Evolutionary conservation across 2,329 filamentous ascomycete genomes (phyloP).

Genomic region (Cladophialophora bantiana): DNA sequence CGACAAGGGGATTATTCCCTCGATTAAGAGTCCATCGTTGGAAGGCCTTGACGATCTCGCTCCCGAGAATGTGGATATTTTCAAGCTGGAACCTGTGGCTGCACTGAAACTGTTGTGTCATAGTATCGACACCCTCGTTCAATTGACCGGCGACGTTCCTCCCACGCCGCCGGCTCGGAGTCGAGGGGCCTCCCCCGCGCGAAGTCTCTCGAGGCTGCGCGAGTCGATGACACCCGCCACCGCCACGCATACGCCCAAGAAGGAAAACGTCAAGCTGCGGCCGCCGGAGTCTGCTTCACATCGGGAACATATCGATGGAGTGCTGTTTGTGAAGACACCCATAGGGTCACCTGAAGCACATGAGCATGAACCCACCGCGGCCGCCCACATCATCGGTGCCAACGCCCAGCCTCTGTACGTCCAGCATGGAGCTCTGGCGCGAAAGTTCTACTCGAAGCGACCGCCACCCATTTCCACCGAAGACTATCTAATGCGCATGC

Average conservation of each 20-base stretch:
- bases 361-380: conserved; percentile 56
- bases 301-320: conserved; percentile 50
- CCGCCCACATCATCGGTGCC: conserved; percentile 58
- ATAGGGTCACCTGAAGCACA: conserved; percentile 60
- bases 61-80: conserved; percentile 66
- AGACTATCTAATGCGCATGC: conserved; percentile 85
- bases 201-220: conserved; percentile 27
- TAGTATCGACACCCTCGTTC: conserved; percentile 63
- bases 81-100: conserved; percentile 72
- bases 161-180: conserved; percentile 68
- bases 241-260: conserved; percentile 37
- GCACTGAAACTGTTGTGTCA: conserved; percentile 81
- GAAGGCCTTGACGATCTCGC: conserved; percentile 44
- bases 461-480: conserved; percentile 82
- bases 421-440: conserved; percentile 84
- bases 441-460: conserved; percentile 91
- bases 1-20: conserved; percentile 40
- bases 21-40: conserved; percentile 44
- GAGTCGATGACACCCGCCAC: conserved; percentile 25
- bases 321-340: conserved; percentile 45
- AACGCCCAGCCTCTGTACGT: conserved; percentile 75
- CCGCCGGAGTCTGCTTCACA: conserved; percentile 48
- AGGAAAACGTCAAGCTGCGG: conserved; percentile 39
- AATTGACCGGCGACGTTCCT: conserved; percentile 69
- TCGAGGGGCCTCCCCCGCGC: conserved; percentile 33